A percentile compares a stretch with the other conserved stretches of the same genome.
Evolutionary conservation across 164 flowering plant species (phyloP).

Genomic region (Amborella trichopoda): DNA sequence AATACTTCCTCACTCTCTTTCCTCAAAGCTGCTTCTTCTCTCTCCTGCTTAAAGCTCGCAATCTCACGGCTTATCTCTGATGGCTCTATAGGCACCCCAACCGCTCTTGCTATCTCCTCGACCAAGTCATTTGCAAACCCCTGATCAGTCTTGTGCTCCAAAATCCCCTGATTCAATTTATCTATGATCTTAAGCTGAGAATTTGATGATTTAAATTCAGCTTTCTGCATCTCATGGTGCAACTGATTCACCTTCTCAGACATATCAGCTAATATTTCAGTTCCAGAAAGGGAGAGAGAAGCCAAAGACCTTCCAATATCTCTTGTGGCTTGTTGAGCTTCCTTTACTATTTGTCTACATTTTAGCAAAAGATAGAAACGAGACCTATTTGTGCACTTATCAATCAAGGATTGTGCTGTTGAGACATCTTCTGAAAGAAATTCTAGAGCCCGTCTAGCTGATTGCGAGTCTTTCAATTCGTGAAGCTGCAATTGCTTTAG

Average conservation of each 20-base stretch:
- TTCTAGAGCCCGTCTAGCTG: conserved; percentile 43
- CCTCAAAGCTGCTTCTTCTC: conserved; percentile 51
- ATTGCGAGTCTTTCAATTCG: conserved; percentile 44
- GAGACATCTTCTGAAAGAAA: conserved; percentile 43
- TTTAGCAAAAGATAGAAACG: conserved; percentile 51
- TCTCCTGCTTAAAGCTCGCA: conserved; percentile 40
- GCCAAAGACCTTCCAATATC: conserved; percentile 53
- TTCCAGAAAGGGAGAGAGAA: conserved; percentile 38
- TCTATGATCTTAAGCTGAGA: conserved; percentile 43
- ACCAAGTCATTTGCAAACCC: conserved; percentile 67
- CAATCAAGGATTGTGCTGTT: conserved; percentile 45
- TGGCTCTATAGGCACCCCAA: conserved; percentile 55
- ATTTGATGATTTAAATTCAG: conserved; percentile 41
- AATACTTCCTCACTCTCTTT: conserved; percentile 49
- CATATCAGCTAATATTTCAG: conserved; percentile 42
- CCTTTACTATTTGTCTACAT: conserved; percentile 51
- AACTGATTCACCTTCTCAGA: conserved; percentile 45
- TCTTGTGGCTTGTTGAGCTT: conserved; percentile 51
- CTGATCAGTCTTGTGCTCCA: conserved; percentile 39
- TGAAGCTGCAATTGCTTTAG: conserved; percentile 39
- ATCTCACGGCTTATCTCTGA: conserved; percentile 54
- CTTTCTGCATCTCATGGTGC: conserved; percentile 67
- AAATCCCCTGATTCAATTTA: conserved; percentile 43
- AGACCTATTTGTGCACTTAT: conserved; percentile 48
- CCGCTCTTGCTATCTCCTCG: conserved; percentile 54